Evolutionary conservation across 1,284 basidiomycete species (phyloP).

Genomic region (Heliocybe sulcata): DNA sequence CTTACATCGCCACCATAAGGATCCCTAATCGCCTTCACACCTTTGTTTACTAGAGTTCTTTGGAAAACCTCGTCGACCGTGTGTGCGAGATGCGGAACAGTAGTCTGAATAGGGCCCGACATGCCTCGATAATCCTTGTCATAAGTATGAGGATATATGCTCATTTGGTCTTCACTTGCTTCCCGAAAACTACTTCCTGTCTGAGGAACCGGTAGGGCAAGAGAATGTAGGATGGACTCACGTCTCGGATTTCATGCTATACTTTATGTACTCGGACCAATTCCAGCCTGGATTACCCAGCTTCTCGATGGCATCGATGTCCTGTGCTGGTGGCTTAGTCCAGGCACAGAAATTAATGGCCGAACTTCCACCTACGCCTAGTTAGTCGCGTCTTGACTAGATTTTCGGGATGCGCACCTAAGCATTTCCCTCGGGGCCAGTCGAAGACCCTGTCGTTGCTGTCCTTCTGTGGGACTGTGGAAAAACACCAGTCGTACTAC

Average conservation of each 20-base stretch:
- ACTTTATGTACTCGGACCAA: slow-evolving; percentile 11
- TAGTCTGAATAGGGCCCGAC: slow-evolving; percentile 15
- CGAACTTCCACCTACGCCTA: background rate
- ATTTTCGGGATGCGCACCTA: slow-evolving; percentile 4
- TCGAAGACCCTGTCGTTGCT: slow-evolving; percentile 6
- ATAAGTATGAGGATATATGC: slow-evolving; percentile 7
- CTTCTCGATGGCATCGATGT: slow-evolving; percentile 10
- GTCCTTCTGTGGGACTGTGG: slow-evolving; percentile 12
- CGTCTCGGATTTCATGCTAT: slow-evolving; percentile 8
- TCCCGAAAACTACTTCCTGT: slow-evolving; percentile 9
- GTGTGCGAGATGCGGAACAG: slow-evolving; percentile 5
- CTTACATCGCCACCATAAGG: slow-evolving; percentile 14
- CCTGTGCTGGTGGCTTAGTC: slow-evolving; percentile 8
- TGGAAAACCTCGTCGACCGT: slow-evolving; percentile 9
- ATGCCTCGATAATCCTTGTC: slow-evolving; percentile 11
- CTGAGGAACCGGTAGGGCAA: too few relatives aligned
- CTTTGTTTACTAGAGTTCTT: slow-evolving; percentile 12
- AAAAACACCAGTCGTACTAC: slow-evolving; percentile 14
- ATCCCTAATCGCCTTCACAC: slow-evolving; percentile 9
- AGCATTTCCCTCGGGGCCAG: slow-evolving; percentile 8
- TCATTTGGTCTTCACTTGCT: slow-evolving; percentile 8
- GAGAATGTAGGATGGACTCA: slow-evolving; percentile 3
- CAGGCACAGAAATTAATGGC: slow-evolving; percentile 5
- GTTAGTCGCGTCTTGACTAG: too few relatives aligned
- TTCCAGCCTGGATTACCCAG: slow-evolving; percentile 16